phyloP scores from a whole-genome alignment of 805 yeast genomes.

The Saturnispora zaruensis region DNA sequence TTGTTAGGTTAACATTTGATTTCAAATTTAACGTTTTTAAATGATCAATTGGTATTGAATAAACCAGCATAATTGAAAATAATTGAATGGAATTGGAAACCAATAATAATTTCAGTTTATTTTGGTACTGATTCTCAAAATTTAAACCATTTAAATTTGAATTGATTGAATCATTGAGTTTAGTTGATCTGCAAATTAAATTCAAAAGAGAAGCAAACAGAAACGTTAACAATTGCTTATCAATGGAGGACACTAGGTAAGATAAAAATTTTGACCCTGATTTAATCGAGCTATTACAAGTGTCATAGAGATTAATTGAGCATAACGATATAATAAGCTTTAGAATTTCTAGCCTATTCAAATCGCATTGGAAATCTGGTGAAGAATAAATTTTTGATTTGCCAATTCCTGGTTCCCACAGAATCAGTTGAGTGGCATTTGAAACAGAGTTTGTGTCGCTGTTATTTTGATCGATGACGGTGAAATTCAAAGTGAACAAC shows the following conservation, averaged over 20 bases:
- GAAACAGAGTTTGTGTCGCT: slow-evolving; percentile 5
- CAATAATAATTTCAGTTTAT: slow-evolving; percentile 37
- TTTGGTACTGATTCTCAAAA: slow-evolving; percentile 22
- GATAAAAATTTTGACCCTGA: slow-evolving; percentile 57
- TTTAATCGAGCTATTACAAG: slow-evolving; percentile 34
- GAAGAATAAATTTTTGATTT: slow-evolving; percentile 20
- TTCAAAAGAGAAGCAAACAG: slow-evolving; percentile 67
- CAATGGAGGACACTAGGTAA: slow-evolving; percentile 41
- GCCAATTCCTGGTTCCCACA: slow-evolving; percentile 85
- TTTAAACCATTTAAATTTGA: slow-evolving; percentile 31
- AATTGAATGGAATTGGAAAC: slow-evolving; percentile 54
- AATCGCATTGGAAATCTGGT: slow-evolving; percentile 40
- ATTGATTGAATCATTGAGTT: slow-evolving; percentile 17
- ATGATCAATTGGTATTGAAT: slow-evolving; percentile 50
- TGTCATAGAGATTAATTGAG: slow-evolving; percentile 51
- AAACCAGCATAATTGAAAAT: slow-evolving; percentile 50
- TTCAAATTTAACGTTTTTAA: slow-evolving; percentile 28
- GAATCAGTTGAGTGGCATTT: slow-evolving; percentile 30
- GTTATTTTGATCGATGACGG: slow-evolving; percentile 29
- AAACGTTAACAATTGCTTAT: slow-evolving; percentile 39
- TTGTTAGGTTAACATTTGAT: slow-evolving; percentile 22
- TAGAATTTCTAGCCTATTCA: slow-evolving; percentile 60
- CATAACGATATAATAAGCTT: slow-evolving; percentile 51
- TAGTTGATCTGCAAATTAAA: slow-evolving; percentile 44
- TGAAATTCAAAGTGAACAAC: slow-evolving; percentile 51